These are phyloP conservation scores for Neocucurbitaria cava DNA, from an alignment of 2,329 filamentous ascomycete species.

Conservation along the genomic window DNA sequence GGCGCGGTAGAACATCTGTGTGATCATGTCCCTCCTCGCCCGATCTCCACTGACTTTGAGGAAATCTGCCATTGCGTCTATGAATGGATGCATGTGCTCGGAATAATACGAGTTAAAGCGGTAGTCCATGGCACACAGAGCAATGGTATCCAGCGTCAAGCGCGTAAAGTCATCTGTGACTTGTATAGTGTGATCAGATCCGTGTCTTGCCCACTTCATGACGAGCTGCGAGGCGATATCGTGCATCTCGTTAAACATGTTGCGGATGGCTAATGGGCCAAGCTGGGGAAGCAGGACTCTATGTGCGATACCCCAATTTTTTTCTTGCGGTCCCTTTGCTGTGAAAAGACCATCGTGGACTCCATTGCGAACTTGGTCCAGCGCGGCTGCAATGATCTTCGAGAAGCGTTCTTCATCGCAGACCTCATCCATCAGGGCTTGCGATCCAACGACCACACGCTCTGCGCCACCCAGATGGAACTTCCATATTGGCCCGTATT, in stretches of 20 bases:
- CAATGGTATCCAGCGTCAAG: conserved; percentile 48
- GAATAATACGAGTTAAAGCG: conserved; percentile 53
- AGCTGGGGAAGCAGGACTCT: conserved; percentile 72
- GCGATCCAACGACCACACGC: conserved; percentile 40
- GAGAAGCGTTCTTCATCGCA: conserved; percentile 48
- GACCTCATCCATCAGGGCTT: conserved; percentile 49
- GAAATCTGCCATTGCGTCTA: conserved; percentile 49
- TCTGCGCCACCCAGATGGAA: conserved; percentile 35
- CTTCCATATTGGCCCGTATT: conserved; percentile 60
- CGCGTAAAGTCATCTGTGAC: conserved; percentile 50
- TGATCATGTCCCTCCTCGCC: conserved; percentile 37
- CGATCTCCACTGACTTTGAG: conserved; percentile 46
- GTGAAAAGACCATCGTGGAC: conserved; percentile 53
- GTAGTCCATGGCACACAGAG: conserved; percentile 50
- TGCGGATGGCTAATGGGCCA: conserved; percentile 70
- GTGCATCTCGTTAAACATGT: conserved; percentile 66
- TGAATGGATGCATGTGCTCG: conserved; percentile 46
- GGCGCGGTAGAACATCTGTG: conserved; percentile 44
- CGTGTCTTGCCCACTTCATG: conserved; percentile 71
- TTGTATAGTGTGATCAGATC: conserved; percentile 39
- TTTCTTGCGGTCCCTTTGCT: conserved; percentile 47
- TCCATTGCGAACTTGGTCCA: conserved; percentile 46
- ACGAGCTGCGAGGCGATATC: conserved; percentile 71
- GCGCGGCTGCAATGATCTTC: conserved; percentile 37
- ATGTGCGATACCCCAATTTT: conserved; percentile 65